Base-by-base conservation (phyloP, 2,329 filamentous ascomycete genomes). In the Chaetothyriales sp. region DNA sequence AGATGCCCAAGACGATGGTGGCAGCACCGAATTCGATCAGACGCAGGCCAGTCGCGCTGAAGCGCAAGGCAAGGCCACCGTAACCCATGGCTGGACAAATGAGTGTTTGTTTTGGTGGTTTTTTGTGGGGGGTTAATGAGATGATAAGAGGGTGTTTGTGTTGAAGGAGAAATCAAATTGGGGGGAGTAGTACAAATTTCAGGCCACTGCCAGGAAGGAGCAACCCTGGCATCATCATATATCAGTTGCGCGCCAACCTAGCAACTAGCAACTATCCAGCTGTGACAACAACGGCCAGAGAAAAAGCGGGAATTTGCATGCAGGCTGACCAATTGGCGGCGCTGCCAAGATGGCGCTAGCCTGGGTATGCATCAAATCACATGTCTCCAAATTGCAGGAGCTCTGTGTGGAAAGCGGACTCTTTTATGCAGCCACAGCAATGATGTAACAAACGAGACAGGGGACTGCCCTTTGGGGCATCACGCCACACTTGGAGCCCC, bases 1-100 rank as follows among this genome's bases (percentile, higher is more conserved):
- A 89, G 62, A 92, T 77, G 58, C 77, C 83, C 55, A 95, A 77
- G 54, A 90, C 77, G 58, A 94, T 74, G 53, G 75, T 79, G 7
- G 83, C 74, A 65, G 80, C 85, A 63, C 78, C 73, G 66, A 94
- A 83, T 61, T 86, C 79, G 51, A 95, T 68, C 57, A 76, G 69
- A 59, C 90, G 85, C 61, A 93, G 71, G 64, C 82, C 74, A 65
- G 83, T 83, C 62, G 86, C 83, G 46, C 76, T 68, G 49, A 77
- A 68, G 61, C 86, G 86, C 60, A 94, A 78, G 60, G 78, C 73
- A 55, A 81, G 66, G 56, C 80, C 78, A 44, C 70, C 67, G 55
- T 72, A 71, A 53, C 73, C 77, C 81, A 84, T 84, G 49, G 53
- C 73, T 63, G 51, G 18, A 25, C 42, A 25, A 19, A 45, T 28